Evolutionary conservation across 306 rosid species (phyloP).

Genomic region (Pyrus pyrifolia): DNA sequence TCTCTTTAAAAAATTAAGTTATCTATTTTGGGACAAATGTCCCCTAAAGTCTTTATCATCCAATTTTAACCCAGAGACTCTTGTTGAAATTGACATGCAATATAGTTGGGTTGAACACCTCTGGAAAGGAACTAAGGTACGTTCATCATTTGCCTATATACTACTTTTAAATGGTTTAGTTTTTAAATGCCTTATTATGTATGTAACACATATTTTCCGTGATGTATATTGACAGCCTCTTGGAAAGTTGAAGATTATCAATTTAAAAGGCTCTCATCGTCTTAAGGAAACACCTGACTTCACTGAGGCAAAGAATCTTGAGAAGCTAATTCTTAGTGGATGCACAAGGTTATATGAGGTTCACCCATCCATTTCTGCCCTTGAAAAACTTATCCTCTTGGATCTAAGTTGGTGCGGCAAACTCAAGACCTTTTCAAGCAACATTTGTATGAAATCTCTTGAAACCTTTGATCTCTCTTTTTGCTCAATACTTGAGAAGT

Average conservation of each 20-base stretch:
- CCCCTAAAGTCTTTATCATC: too few species aligned
- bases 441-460: not conserved
- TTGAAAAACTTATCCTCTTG: not conserved
- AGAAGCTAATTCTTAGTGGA: not conserved
- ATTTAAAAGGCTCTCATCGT: not conserved
- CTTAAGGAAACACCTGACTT: slow-evolving; percentile 12
- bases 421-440: not conserved
- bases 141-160: too few species aligned
- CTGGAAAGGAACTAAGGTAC: too few species aligned
- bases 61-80: too few species aligned
- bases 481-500: not conserved
- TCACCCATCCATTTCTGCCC: not conserved
- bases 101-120: too few species aligned
- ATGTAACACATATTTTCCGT: too few species aligned
- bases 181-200: too few species aligned
- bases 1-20: too few species aligned
- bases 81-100: too few species aligned
- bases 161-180: too few species aligned
- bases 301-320: slow-evolving; percentile 5
- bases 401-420: not conserved
- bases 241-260: not conserved
- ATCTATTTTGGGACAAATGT: too few species aligned
- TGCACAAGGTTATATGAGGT: slow-evolving; percentile 1
- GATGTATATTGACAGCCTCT: not conserved
- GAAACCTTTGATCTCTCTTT: not conserved